A percentile compares a stretch with the other conserved stretches of the same genome.
phyloP scores from a whole-genome alignment of 2,329 filamentous ascomycete species.

The Penicillium capsulatum region DNA sequence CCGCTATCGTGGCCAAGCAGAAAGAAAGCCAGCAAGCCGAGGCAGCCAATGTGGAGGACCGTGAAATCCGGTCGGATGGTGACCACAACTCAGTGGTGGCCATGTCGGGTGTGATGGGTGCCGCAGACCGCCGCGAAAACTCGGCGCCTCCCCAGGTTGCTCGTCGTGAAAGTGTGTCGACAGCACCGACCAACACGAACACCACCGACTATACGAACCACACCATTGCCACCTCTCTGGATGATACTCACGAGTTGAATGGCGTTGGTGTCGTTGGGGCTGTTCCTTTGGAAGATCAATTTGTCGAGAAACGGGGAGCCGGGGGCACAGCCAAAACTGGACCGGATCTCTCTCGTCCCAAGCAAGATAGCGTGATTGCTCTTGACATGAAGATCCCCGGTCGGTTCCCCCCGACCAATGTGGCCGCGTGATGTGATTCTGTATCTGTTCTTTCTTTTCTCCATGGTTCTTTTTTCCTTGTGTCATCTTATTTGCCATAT shows the following conservation, averaged over 20 bases:
- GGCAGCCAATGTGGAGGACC: slow-evolving; percentile 10
- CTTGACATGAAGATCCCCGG: slow-evolving; percentile 37
- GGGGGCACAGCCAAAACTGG: slow-evolving; percentile 4
- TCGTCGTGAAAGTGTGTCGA: slow-evolving; percentile 33
- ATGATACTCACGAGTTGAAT: slow-evolving; percentile 19
- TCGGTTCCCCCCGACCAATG: slow-evolving; percentile 32
- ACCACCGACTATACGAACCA: slow-evolving; percentile 32
- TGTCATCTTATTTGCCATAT: slow-evolving; percentile 6
- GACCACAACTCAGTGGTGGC: slow-evolving; percentile 14
- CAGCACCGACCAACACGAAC: slow-evolving; percentile 34
- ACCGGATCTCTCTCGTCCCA: slow-evolving; percentile 8
- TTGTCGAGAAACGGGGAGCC: slow-evolving; percentile 1
- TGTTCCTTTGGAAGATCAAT: slow-evolving; percentile 12
- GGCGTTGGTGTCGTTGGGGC: slow-evolving; percentile 10
- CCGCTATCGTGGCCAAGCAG: slow-evolving; percentile 30
- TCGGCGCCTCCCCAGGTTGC: slow-evolving; percentile 17
- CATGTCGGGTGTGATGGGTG: slow-evolving; percentile 16
- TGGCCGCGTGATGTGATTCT: slow-evolving; percentile 28
- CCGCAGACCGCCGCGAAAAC: slow-evolving; percentile 18
- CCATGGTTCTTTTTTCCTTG: slow-evolving; percentile 6
- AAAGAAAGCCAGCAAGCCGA: slow-evolving; percentile 16
- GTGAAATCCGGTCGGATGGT: slow-evolving; percentile 17
- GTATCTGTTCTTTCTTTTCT: slow-evolving; percentile 6
- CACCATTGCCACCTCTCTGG: slow-evolving; percentile 32
- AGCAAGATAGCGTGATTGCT: slow-evolving; percentile 29